A percentile compares a stretch with the other conserved stretches of the same genome.
phyloP scores from a whole-genome alignment of 768 basidiomycete genomes.

The Leucocoprinus leucothites region DNA sequence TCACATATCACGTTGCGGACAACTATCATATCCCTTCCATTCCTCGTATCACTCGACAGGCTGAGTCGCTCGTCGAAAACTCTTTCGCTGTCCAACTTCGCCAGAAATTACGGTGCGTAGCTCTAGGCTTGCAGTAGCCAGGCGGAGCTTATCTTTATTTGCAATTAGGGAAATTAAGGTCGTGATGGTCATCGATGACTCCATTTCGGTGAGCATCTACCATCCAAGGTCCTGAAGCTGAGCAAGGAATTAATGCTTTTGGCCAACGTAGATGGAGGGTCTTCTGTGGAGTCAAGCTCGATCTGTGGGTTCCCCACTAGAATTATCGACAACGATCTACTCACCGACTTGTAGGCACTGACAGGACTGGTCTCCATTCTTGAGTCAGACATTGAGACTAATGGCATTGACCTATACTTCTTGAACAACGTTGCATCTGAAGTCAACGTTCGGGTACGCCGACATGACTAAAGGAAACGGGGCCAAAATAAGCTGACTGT shows the following conservation, averaged over 20 bases:
- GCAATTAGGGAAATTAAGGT: slow-evolving; percentile 18
- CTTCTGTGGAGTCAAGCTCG: slow-evolving; percentile 18
- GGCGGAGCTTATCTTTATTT: not conserved
- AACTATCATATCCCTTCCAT: slow-evolving; percentile 11
- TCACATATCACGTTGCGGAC: slow-evolving; percentile 17
- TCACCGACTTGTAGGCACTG: slow-evolving; percentile 2
- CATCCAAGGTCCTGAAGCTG: not conserved
- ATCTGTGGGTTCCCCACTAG: slow-evolving; percentile 7
- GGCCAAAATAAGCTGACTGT: not conserved
- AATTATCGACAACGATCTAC: not conserved
- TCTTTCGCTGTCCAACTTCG: not conserved
- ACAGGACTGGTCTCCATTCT: slow-evolving; percentile 8
- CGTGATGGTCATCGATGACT: slow-evolving; percentile 21
- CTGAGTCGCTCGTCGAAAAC: not conserved
- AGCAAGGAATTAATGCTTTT: not conserved
- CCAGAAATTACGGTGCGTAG: slow-evolving; percentile 7
- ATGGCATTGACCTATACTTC: slow-evolving; percentile 12
- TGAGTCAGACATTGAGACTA: slow-evolving; percentile 1
- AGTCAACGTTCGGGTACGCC: slow-evolving; percentile 5
- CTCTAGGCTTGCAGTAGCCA: not conserved
- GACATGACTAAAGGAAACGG: not conserved
- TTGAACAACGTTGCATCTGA: slow-evolving; percentile 7
- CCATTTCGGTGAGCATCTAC: slow-evolving; percentile 16
- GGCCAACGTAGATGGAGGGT: slow-evolving; percentile 17
- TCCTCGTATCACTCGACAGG: slow-evolving; percentile 14